Percentiles rank a stretch among this genome's conserved stretches.
Evolutionary conservation across 768 basidiomycete species (phyloP).

Genomic region (Chalciporus sphaerocephalus): DNA sequence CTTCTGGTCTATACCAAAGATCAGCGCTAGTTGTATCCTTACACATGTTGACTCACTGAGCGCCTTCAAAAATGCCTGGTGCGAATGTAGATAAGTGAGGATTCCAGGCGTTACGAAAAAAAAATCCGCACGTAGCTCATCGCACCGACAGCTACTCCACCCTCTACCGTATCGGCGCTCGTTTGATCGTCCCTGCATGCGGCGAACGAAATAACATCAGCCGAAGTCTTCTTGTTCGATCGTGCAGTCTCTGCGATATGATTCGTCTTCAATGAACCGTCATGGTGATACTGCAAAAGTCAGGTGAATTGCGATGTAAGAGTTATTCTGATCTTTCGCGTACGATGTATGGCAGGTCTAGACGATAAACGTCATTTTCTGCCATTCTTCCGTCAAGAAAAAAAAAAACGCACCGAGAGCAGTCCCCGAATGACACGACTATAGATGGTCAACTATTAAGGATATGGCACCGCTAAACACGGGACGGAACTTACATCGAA

Average conservation of each 20-base stretch:
- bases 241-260: conserved; percentile 35
- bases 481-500: conserved; percentile 42
- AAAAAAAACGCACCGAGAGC: conserved; percentile 34
- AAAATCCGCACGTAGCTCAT: conserved; percentile 67
- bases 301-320: not conserved
- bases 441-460: not conserved
- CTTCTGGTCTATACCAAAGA: conserved; percentile 34
- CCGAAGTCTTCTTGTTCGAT: conserved; percentile 50
- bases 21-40: not conserved
- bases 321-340: not conserved
- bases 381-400: not conserved
- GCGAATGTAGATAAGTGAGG: conserved; percentile 1
- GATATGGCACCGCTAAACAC: not conserved
- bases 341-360: conserved; percentile 30
- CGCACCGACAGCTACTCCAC: conserved; percentile 66
- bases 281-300: conserved; percentile 51
- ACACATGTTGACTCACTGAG: conserved; percentile 34
- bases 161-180: conserved; percentile 65
- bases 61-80: conserved; percentile 57
- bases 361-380: not conserved
- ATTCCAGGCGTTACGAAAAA: not conserved
- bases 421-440: conserved; percentile 50
- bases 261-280: conserved; percentile 47
- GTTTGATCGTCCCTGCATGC: conserved; percentile 69
- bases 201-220: conserved; percentile 80